These are phyloP conservation scores for Boletus pseudopeckii DNA, from an alignment of 768 basidiomycete species.

Conservation along the genomic window DNA sequence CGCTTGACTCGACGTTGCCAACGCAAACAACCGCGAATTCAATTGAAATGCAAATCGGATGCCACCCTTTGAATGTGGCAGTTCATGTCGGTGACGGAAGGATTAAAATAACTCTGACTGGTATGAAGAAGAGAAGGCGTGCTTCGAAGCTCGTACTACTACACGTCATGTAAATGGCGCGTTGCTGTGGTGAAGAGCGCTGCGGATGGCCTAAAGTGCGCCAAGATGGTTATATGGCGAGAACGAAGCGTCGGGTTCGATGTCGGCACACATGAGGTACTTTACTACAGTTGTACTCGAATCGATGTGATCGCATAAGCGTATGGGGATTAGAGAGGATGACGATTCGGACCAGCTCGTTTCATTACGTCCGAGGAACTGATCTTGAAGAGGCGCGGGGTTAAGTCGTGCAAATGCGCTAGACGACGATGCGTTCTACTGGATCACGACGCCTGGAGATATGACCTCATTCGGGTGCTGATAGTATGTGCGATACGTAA, in stretches of 20 bases:
- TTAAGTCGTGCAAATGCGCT: slow-evolving; percentile 3
- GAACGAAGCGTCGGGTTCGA: not conserved
- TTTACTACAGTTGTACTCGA: not conserved
- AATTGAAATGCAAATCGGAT: not conserved
- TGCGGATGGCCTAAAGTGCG: not conserved
- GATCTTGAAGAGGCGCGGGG: slow-evolving; percentile 6
- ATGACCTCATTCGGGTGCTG: slow-evolving; percentile 1
- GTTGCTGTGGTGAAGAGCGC: slow-evolving; percentile 13
- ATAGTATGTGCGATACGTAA: slow-evolving; percentile 4
- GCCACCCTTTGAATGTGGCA: not conserved
- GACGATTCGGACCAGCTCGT: not conserved
- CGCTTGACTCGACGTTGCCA: not conserved
- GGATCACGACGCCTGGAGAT: slow-evolving; percentile 1
- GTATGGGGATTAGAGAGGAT: slow-evolving; percentile 8
- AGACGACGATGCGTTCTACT: not conserved
- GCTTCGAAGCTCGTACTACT: not conserved
- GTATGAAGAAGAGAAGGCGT: slow-evolving; percentile 5
- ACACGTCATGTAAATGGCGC: slow-evolving; percentile 1
- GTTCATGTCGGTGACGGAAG: not conserved
- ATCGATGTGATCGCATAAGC: not conserved
- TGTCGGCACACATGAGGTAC: slow-evolving; percentile 1
- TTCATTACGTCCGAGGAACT: slow-evolving; percentile 14
- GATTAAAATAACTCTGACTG: not conserved
- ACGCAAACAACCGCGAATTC: not conserved
- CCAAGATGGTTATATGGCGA: not conserved